Conservation (phyloP, 345 rosid species). For the Melaleuca quinquenervia region DNA sequence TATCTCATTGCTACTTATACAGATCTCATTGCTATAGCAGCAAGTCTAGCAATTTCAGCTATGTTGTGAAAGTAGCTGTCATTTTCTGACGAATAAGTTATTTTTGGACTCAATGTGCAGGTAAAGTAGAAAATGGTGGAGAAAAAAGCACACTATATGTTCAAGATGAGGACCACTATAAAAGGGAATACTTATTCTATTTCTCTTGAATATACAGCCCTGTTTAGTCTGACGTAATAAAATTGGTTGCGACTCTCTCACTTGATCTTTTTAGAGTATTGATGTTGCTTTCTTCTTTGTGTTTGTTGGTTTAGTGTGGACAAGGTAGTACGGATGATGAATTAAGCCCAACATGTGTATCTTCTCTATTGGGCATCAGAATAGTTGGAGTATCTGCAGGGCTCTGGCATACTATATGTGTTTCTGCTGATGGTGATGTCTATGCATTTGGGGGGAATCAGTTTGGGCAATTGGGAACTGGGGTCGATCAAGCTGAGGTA, state of each 20-base stretch:
- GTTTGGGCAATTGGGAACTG: slow-evolving; percentile 97
- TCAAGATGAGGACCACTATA: slow-evolving; percentile 41
- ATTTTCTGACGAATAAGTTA: slow-evolving; percentile 6
- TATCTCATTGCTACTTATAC: not conserved
- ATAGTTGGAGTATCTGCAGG: slow-evolving; percentile 80
- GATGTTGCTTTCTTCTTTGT: slow-evolving; percentile 1
- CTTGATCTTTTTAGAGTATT: not conserved
- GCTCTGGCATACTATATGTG: slow-evolving; percentile 88
- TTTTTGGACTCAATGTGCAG: slow-evolving; percentile 39
- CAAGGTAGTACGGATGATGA: slow-evolving; percentile 97
- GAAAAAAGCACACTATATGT: slow-evolving; percentile 40
- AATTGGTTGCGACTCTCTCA: not conserved
- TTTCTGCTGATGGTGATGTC: slow-evolving; percentile 83
- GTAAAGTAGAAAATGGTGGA: slow-evolving; percentile 57
- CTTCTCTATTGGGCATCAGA: slow-evolving; percentile 74
- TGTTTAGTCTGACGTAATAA: not conserved
- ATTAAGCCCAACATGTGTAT: slow-evolving; percentile 74
- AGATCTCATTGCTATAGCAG: not conserved
- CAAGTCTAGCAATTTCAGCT: not conserved
- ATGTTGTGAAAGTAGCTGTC: not conserved
- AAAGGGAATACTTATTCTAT: slow-evolving; percentile 16
- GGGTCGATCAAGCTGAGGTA: slow-evolving; percentile 97
- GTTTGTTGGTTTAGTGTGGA: slow-evolving; percentile 62
- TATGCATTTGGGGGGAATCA: slow-evolving; percentile 97
- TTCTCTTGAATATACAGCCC: slow-evolving; percentile 3